Evolutionary conservation across 352 stramenopile genomes (phyloP), one percentile per base, ranked within the genome.

Genomic region (Pythium sp.): DNA sequence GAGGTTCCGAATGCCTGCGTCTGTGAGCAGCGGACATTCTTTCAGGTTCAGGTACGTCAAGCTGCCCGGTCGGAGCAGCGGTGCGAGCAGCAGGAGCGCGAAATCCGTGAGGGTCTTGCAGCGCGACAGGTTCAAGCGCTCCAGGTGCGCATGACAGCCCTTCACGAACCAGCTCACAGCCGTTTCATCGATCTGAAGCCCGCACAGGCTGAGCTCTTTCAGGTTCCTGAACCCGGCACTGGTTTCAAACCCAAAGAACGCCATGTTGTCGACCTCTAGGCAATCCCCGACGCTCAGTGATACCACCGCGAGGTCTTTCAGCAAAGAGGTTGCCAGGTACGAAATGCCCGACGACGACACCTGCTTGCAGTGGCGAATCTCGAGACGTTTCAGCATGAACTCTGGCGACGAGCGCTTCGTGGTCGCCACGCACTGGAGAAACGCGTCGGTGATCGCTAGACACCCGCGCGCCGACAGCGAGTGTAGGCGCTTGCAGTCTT

Each of bases 201-300:
- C 81, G 0, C 72, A 72, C 1, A 92, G 62, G 55, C 87, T 77
- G 24, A 92, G 68, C 0, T 41, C 67, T 6, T 43, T 59, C 0
- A 93, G 65, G 1, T 71, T 65, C 0, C 0, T 26, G 18, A 92
- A 66, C 0, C 70, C 73, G 0, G 18, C 7, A 24, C 80, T 90
- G 15, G 66, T 79, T 30, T 90, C 85, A 69, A 93, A 91, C 1
- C 76, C 77, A 58, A 93, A 91, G 59, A 93, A 93, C 14, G 83
- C 83, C 81, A 90, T 92, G 47, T 86, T 83, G 58, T 82, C 71
- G 1, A 93, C 75, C 2, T 82, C 74, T 0, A 87, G 67, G 59
- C 85, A 93, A 36, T 93, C 74, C 2, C 78, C 76, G 20, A 90
- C 32, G 2, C 71, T 67, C 26, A 93, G 63, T 28, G 68, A 71